Conservation (phyloP, 179 eudicot species). For the Sideroxylon spinosum region DNA sequence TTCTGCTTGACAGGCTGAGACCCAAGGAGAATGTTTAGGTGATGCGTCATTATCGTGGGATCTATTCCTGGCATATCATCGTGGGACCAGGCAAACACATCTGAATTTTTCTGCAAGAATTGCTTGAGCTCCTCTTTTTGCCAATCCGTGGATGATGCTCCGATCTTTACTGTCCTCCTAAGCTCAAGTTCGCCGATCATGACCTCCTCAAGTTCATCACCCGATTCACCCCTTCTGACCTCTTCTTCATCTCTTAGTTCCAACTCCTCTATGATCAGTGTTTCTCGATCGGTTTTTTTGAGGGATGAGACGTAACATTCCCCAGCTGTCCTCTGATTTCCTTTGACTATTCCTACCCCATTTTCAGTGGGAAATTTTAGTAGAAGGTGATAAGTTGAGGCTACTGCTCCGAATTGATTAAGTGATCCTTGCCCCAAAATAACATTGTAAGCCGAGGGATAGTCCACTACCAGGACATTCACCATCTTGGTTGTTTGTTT, state of each 20-base stretch:
- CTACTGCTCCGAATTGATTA: not conserved
- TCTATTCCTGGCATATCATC: not conserved
- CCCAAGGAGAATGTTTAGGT: not conserved
- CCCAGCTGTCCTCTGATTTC: not conserved
- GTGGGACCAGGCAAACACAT: not conserved
- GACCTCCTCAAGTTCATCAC: rapidly evolving
- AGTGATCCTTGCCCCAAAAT: not conserved
- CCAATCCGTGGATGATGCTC: too few species aligned
- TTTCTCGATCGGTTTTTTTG: too few species aligned
- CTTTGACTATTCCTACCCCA: rapidly evolving
- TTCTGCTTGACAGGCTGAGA: not conserved
- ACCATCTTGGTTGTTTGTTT: not conserved
- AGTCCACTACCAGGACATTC: not conserved
- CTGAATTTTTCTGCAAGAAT: not conserved
- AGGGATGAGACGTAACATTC: not conserved
- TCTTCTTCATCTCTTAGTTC: not conserved
- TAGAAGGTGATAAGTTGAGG: not conserved
- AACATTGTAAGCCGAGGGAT: not conserved
- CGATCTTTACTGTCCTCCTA: not conserved
- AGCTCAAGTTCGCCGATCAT: too few species aligned
- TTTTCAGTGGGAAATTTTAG: not conserved
- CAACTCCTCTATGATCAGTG: not conserved
- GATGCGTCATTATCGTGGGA: not conserved
- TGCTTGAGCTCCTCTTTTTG: too few species aligned
- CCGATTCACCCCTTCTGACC: not conserved